Percentiles rank a stretch among this genome's conserved stretches.
Evolutionary conservation across 225 moss, liverwort and hornwort genomes (phyloP).

Genomic region (Pleurozium schreberi): DNA sequence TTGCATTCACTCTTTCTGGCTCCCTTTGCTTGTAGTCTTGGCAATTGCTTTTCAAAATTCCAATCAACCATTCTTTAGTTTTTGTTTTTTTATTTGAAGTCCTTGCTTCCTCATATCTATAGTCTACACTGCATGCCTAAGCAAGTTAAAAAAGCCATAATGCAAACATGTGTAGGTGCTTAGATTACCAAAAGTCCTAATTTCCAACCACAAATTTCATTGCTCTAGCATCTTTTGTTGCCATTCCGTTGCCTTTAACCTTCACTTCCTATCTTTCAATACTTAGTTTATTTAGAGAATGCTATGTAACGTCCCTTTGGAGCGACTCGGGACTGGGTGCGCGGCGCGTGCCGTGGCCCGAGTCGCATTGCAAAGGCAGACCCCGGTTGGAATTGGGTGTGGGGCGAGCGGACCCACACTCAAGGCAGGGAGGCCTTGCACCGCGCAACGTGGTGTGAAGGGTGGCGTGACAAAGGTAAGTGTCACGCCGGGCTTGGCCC

Average conservation of each 20-base stretch:
- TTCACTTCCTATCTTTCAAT: not conserved
- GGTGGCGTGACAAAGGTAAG: too few relatives aligned
- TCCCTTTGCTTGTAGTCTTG: not conserved
- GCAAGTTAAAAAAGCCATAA: accelerated
- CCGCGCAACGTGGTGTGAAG: too few relatives aligned
- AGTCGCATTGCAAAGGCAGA: too few relatives aligned
- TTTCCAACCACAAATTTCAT: not conserved
- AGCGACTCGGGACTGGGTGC: too few relatives aligned
- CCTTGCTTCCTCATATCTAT: not conserved
- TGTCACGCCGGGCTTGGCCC: too few relatives aligned
- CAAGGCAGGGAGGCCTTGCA: too few relatives aligned
- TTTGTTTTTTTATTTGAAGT: not conserved
- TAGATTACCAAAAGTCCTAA: not conserved
- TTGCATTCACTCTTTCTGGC: not conserved
- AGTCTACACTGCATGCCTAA: not conserved
- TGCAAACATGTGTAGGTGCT: not conserved
- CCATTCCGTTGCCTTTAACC: too few relatives aligned
- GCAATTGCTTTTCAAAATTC: not conserved
- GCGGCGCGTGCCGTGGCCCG: too few relatives aligned
- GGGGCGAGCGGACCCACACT: too few relatives aligned
- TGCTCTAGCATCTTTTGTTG: not conserved
- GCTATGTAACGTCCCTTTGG: too few relatives aligned
- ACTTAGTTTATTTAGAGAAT: not conserved
- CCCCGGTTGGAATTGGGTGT: too few relatives aligned
- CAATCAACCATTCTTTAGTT: not conserved